These are phyloP conservation scores for Annulohypoxylon stygium DNA, from an alignment of 495 filamentous ascomycete genomes.

Conservation along the genomic window DNA sequence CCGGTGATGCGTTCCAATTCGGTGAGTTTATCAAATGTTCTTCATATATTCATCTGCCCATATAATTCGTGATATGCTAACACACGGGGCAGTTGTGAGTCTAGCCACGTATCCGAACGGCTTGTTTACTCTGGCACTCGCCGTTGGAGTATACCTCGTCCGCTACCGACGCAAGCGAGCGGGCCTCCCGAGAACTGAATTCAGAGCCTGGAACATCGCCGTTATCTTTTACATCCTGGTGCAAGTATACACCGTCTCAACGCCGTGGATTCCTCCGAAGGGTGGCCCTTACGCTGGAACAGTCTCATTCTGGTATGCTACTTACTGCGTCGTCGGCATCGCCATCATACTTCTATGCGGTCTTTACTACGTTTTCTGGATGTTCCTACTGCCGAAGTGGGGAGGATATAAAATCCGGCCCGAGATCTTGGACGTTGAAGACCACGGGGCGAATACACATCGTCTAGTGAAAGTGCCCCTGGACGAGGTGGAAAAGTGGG, in stretches of 20 bases:
- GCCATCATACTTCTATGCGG: slow-evolving; percentile 64
- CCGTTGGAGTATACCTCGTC: slow-evolving; percentile 66
- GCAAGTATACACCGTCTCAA: slow-evolving; percentile 68
- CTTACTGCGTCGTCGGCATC: slow-evolving; percentile 69
- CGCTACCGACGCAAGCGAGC: slow-evolving; percentile 64
- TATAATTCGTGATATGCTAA: not conserved
- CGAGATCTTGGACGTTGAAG: slow-evolving; percentile 63
- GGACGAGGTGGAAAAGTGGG: slow-evolving; percentile 64
- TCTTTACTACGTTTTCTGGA: slow-evolving; percentile 70
- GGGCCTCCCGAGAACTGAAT: slow-evolving; percentile 59
- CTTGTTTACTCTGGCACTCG: slow-evolving; percentile 68
- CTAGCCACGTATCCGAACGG: slow-evolving; percentile 65
- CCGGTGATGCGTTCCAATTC: slow-evolving; percentile 78
- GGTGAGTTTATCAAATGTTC: slow-evolving; percentile 37
- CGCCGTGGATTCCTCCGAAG: slow-evolving; percentile 75
- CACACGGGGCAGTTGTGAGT: slow-evolving; percentile 64
- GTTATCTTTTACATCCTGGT: slow-evolving; percentile 68
- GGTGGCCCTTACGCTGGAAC: slow-evolving; percentile 68
- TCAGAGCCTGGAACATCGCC: slow-evolving; percentile 66
- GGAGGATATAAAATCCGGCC: slow-evolving; percentile 67
- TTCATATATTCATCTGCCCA: no score
- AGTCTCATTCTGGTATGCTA: slow-evolving; percentile 77
- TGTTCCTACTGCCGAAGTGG: slow-evolving; percentile 63
- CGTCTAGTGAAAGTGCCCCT: slow-evolving; percentile 67
- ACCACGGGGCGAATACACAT: slow-evolving; percentile 64